Conservation (phyloP, 2,329 filamentous ascomycete genomes). For the Trematosphaeria pertusa region DNA sequence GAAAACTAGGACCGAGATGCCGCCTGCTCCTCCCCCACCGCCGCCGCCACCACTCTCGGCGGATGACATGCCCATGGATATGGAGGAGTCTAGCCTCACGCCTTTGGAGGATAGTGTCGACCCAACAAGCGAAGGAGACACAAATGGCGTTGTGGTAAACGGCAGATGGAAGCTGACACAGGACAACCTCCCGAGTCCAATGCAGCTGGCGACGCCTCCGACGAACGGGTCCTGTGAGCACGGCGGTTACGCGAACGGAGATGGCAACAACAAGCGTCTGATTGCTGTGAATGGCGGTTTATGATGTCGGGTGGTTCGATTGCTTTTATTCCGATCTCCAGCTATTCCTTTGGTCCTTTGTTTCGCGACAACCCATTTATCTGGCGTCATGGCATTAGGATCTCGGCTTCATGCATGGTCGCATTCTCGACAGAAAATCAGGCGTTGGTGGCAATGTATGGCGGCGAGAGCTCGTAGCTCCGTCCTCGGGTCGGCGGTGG, state of each 20-base stretch:
- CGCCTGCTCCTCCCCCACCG: slow-evolving; percentile 52
- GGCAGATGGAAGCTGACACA: slow-evolving; percentile 25
- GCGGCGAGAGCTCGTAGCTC: no score
- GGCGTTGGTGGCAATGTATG: no score
- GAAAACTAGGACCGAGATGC: slow-evolving; percentile 37
- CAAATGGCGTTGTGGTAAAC: slow-evolving; percentile 12
- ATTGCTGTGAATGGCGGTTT: not conserved
- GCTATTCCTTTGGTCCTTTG: not conserved
- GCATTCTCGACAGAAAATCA: no score
- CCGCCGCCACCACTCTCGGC: slow-evolving; percentile 51
- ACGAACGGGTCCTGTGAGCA: slow-evolving; percentile 43
- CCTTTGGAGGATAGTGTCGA: slow-evolving; percentile 27
- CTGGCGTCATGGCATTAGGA: no score
- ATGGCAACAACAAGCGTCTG: not conserved
- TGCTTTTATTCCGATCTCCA: no score
- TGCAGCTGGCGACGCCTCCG: slow-evolving; percentile 55
- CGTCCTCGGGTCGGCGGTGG: no score
- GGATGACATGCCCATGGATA: slow-evolving; percentile 36
- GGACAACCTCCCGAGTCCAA: slow-evolving; percentile 38
- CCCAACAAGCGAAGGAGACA: slow-evolving; percentile 8
- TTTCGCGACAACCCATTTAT: no score
- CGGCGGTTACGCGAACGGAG: slow-evolving; percentile 6
- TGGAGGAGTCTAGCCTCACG: slow-evolving; percentile 30
- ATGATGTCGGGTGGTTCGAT: not conserved
- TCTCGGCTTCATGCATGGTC: no score